These are phyloP conservation scores for Micromonas commoda DNA, from an alignment of 139 green algal species.

Conservation along the genomic window DNA sequence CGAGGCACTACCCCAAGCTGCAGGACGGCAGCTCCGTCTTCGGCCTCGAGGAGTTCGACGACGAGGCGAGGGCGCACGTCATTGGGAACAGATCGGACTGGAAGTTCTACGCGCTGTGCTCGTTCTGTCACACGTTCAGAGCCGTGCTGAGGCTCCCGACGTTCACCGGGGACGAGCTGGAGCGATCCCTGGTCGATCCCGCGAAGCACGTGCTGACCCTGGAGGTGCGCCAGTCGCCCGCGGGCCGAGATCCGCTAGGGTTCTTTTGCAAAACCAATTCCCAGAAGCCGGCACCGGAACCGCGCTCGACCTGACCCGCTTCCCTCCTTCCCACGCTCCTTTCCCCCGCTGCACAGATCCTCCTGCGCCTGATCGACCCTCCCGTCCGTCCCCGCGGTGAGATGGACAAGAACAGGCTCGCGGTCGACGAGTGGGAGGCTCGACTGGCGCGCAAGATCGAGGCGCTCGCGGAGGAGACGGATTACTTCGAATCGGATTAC, in stretches of 20 bases:
- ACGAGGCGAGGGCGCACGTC: neutral
- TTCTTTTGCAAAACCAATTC: neutral
- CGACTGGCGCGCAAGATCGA: neutral
- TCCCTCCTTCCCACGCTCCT: too few relatives aligned
- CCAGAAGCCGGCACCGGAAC: neutral
- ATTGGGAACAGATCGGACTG: neutral
- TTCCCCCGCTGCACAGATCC: too few relatives aligned
- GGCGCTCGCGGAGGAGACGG: conserved; percentile 2
- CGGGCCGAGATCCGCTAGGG: too few relatives aligned
- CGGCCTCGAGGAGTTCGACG: neutral
- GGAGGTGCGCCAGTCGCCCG: neutral
- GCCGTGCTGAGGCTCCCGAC: neutral
- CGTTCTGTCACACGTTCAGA: neutral
- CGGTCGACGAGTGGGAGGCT: neutral
- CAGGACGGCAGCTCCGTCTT: neutral
- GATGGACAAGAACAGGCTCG: neutral
- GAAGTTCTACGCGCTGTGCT: neutral
- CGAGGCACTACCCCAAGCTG: neutral
- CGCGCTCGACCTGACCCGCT: too few relatives aligned
- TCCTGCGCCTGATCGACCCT: neutral
- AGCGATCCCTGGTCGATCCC: neutral
- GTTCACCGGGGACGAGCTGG: neutral
- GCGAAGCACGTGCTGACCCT: neutral
- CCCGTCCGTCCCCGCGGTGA: neutral
- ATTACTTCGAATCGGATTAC: neutral